Evolutionary conservation across 176 grass and related monocot species (phyloP).

Genomic region (Themeda triandra): DNA sequence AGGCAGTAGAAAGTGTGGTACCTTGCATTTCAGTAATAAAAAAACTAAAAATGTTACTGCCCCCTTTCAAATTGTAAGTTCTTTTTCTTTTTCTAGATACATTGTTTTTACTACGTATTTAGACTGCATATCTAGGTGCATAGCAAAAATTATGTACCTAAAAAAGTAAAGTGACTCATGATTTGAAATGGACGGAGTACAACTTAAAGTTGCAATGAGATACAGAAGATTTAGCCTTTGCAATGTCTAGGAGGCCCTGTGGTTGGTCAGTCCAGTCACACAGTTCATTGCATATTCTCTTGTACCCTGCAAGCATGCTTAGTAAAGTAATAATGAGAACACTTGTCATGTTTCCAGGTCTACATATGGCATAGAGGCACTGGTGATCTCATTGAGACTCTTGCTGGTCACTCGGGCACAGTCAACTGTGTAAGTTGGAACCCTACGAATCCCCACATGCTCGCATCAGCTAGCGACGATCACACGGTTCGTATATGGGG

Average conservation of each 20-base stretch:
- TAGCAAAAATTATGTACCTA: background rate
- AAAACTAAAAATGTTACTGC: background rate
- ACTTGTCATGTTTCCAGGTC: constrained; percentile 45
- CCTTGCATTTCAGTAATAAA: background rate
- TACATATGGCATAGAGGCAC: constrained; percentile 91
- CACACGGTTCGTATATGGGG: constrained; percentile 87
- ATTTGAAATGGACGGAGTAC: background rate
- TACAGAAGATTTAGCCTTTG: background rate
- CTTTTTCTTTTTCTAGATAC: background rate
- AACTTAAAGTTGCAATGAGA: background rate
- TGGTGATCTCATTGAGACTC: constrained; percentile 62
- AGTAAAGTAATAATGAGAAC: background rate
- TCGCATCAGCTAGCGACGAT: constrained; percentile 82
- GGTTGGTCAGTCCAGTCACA: background rate
- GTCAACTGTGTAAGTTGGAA: constrained; percentile 97
- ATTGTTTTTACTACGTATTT: background rate
- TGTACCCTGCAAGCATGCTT: background rate
- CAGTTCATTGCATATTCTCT: background rate
- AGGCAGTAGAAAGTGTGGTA: background rate
- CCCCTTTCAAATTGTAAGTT: background rate
- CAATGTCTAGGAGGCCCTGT: background rate
- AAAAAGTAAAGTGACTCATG: background rate
- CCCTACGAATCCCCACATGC: constrained; percentile 80
- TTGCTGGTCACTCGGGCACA: constrained; percentile 73
- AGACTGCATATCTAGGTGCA: background rate